Evolutionary conservation across 495 filamentous ascomycete species (phyloP).

Genomic region (Talaromyces thailandensis): DNA sequence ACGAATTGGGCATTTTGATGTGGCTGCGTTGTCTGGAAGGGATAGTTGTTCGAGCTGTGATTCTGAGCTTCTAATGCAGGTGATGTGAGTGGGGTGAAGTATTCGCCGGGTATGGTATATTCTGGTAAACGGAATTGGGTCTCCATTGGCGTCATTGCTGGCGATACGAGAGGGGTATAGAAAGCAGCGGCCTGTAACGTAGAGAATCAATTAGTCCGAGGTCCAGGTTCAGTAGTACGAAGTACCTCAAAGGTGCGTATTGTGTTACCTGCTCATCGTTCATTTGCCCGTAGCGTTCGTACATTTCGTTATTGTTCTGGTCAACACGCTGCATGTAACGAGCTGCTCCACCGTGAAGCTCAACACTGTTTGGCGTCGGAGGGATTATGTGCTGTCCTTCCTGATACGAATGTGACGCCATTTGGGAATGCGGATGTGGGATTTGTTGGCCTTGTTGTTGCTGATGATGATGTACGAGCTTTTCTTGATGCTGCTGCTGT

Average conservation of each 20-base stretch:
- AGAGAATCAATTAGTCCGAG: not conserved
- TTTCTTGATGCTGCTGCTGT: conserved; percentile 1
- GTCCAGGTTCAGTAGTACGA: not conserved
- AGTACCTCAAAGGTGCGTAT: not conserved
- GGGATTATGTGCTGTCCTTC: conserved; percentile 63
- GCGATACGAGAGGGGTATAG: conserved; percentile 91
- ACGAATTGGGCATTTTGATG: conserved; percentile 29
- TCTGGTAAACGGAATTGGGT: conserved; percentile 72
- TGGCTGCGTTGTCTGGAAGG: conserved; percentile 22
- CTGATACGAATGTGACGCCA: conserved; percentile 29
- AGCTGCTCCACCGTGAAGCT: conserved; percentile 63
- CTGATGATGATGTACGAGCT: conserved; percentile 9
- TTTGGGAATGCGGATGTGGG: conserved; percentile 39
- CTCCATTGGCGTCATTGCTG: conserved; percentile 87
- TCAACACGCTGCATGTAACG: conserved; percentile 55
- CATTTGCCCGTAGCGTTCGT: conserved; percentile 63
- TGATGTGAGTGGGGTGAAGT: conserved; percentile 90
- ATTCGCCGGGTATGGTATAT: conserved; percentile 76
- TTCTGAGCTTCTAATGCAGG: conserved; percentile 82
- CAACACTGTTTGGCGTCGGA: conserved; percentile 87
- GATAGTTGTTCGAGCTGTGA: conserved; percentile 30
- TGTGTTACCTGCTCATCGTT: conserved; percentile 70
- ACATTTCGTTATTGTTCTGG: conserved; percentile 49
- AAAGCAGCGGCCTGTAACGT: conserved; percentile 43
- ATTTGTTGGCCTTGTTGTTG: conserved; percentile 13